Conservation (phyloP, 192 early-diverging fungal genomes). For the Glomus cerebriforme region DNA sequence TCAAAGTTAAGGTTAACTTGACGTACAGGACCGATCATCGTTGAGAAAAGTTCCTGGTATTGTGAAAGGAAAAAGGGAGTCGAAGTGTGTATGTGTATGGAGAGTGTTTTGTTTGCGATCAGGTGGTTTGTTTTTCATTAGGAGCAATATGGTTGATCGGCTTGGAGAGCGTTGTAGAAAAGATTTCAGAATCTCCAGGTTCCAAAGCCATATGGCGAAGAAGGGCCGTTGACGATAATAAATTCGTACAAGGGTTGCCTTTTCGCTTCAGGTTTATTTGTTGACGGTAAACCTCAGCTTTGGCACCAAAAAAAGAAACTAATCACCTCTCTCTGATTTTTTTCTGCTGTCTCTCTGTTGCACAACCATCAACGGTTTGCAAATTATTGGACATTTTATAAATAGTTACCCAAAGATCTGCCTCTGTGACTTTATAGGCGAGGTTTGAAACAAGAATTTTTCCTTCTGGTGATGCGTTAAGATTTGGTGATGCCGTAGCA, state of each 20-base stretch:
- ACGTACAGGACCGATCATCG: slow-evolving; percentile 50
- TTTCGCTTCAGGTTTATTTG: slow-evolving; percentile 18
- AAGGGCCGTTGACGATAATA: slow-evolving; percentile 31
- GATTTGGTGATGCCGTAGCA: slow-evolving; percentile 37
- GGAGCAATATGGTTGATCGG: slow-evolving; percentile 27
- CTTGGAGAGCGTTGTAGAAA: slow-evolving; percentile 23
- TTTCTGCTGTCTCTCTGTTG: slow-evolving; percentile 18
- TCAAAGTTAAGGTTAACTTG: slow-evolving; percentile 54
- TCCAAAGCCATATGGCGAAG: slow-evolving; percentile 31
- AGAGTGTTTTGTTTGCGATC: slow-evolving; percentile 27
- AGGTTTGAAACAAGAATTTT: slow-evolving; percentile 62
- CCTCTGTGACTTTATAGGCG: slow-evolving; percentile 53
- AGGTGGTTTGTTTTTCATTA: slow-evolving; percentile 20
- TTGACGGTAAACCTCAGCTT: slow-evolving; percentile 33
- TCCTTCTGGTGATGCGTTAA: slow-evolving; percentile 40
- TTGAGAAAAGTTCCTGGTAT: slow-evolving; percentile 38
- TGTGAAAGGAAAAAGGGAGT: slow-evolving; percentile 22
- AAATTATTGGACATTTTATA: slow-evolving; percentile 29
- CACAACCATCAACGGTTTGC: slow-evolving; percentile 27
- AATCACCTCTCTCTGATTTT: slow-evolving; percentile 26
- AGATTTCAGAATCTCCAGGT: slow-evolving; percentile 25
- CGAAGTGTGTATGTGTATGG: slow-evolving; percentile 29
- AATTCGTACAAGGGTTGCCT: slow-evolving; percentile 34
- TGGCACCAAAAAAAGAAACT: slow-evolving; percentile 34
- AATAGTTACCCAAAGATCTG: slow-evolving; percentile 55